Conservation (phyloP, 495 filamentous ascomycete species). For the Achaetomiella virescens region DNA sequence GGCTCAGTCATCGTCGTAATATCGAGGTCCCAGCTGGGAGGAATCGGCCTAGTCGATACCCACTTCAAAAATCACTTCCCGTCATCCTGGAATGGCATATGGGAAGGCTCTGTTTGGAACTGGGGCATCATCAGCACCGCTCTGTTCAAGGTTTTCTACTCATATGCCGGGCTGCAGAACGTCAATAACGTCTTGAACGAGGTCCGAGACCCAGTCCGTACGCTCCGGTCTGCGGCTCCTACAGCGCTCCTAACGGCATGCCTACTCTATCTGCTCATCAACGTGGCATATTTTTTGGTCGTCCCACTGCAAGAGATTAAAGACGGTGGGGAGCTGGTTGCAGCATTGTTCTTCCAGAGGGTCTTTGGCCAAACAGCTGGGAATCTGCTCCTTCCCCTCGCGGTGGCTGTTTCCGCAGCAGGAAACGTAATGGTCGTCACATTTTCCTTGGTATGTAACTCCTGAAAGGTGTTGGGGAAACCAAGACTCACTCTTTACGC, state of each 20-base stretch:
- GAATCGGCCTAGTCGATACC: neutral
- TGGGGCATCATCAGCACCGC: conserved; percentile 53
- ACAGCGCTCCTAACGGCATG: conserved; percentile 56
- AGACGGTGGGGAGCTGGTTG: conserved; percentile 59
- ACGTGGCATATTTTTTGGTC: conserved; percentile 64
- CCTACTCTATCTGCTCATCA: conserved; percentile 59
- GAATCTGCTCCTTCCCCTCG: conserved; percentile 21
- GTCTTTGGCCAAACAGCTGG: conserved; percentile 57
- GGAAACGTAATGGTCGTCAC: conserved; percentile 78
- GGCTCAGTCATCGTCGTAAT: conserved; percentile 50
- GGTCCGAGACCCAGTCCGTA: conserved; percentile 62
- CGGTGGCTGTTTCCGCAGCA: conserved; percentile 45
- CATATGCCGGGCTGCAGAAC: conserved; percentile 62
- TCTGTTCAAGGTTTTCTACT: conserved; percentile 68
- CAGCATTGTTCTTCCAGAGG: conserved; percentile 61
- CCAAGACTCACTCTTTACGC: neutral
- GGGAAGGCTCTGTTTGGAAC: conserved; percentile 51
- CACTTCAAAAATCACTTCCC: conserved; percentile 9
- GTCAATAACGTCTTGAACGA: conserved; percentile 74
- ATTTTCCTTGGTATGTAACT: conserved; percentile 37
- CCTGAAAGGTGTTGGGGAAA: conserved; percentile 1
- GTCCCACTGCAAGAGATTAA: conserved; percentile 65
- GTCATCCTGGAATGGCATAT: conserved; percentile 35
- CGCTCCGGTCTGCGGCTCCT: conserved; percentile 57
- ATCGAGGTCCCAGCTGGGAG: conserved; percentile 26